Evolutionary conservation across 2,329 filamentous ascomycete genomes (phyloP), one percentile per base, ranked within the genome.

Genomic region (Trichophyton mentagrophytes): DNA sequence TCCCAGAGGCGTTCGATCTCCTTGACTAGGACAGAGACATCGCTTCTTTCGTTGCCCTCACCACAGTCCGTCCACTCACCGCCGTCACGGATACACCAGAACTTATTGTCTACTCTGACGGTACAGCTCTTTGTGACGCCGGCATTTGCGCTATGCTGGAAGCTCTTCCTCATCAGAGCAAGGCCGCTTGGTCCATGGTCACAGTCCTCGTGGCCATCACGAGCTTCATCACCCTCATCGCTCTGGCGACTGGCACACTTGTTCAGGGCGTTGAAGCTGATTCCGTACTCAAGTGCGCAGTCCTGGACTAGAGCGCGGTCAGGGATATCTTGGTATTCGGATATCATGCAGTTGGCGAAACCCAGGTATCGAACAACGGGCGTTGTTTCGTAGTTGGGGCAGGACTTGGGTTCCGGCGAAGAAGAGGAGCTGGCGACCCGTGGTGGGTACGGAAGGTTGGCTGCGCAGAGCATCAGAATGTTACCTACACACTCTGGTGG

Each of bases 391-490:
- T 93, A 93, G 36, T 63, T 46, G 8, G 51, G 49, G 15, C 33
- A 38, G 17, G 30, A 33, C 17, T 27, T 47, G 33, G 30, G n/a
- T 46, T 59, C 20, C 13, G 66, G 62, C n/a, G 55, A 40, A 11
- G 53, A 36, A 22, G 55, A 20, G 20, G 30, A 38, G 17, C 22
- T 36, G 8, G 60, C 9, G 33, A 42, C n/a, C 1, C 1, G 40
- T 36, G 57, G 40, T 11, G 63, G 61, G 62, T 76, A 76, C 22
- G 76, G 76, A 11, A 93, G 80, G 64, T 87, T 80, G 62, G 86
- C 85, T 38, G 91, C 91, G 76, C 93, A 99, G 57, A 99, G 86
- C 72, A 96, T 87, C 73, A 99, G 80, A 71, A 96, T 95, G 76
- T 99, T 90, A 64, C 93, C 93, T 68, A 97, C 83, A 73, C 89